Conservation (phyloP, 2,329 filamentous ascomycete species). For the Hortaea sp. region DNA sequence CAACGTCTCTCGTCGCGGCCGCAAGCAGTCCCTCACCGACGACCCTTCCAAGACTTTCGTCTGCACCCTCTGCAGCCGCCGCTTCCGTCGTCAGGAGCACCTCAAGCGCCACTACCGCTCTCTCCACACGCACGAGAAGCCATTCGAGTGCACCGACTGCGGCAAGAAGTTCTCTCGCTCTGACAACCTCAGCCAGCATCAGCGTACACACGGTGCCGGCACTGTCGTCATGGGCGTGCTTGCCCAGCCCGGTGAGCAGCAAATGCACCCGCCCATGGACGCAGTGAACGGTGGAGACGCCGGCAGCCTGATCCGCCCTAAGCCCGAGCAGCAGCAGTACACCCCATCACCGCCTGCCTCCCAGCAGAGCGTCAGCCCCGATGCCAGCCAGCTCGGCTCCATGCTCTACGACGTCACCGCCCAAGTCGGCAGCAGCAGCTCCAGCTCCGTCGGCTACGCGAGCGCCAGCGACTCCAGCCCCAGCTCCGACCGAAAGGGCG, state of each 20-base stretch:
- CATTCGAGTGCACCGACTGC: conserved; percentile 93
- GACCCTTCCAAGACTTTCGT: conserved; percentile 98
- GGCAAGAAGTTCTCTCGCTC: conserved; percentile 98
- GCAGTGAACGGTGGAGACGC: conserved; percentile 26
- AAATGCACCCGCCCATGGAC: conserved; percentile 23
- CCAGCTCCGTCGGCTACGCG: conserved; percentile 29
- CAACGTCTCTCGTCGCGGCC: conserved; percentile 78
- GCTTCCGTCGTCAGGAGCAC: conserved; percentile 96
- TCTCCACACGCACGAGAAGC: conserved; percentile 96
- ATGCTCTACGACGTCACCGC: conserved; percentile 69
- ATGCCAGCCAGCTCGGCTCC: conserved; percentile 59
- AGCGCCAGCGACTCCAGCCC: conserved; percentile 15
- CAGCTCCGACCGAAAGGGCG: conserved; percentile 23
- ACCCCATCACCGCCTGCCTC: conserved; percentile 10
- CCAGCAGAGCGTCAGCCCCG: conserved; percentile 28
- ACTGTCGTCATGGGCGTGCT: conserved; percentile 86
- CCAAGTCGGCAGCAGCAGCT: conserved; percentile 57
- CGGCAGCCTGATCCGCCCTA: conserved; percentile 24
- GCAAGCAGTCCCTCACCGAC: conserved; percentile 96
- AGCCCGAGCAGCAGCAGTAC: conserved; percentile 21
- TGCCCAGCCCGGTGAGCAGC: conserved; percentile 18
- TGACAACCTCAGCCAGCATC: conserved; percentile 94
- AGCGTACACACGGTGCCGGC: conserved; percentile 82
- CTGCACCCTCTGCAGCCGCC: conserved; percentile 89
- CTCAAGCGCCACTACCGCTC: conserved; percentile 98